Base-by-base conservation (phyloP, 176 grass and related monocot genomes). In the Olyra latifolia region DNA sequence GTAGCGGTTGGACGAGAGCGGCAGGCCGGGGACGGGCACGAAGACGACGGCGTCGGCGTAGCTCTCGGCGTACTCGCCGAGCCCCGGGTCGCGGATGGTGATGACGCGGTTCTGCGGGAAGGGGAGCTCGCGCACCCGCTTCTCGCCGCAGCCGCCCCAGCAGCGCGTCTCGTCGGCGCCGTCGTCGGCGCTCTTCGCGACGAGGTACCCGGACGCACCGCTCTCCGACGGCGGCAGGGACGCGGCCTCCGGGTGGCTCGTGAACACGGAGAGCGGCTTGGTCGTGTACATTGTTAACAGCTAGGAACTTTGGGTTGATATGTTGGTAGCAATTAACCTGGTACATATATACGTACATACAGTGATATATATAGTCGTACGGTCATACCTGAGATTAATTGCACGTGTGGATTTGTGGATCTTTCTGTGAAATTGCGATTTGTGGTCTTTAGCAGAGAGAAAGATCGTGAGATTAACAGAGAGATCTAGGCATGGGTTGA, bases 1-100 rank as follows among this genome's bases (percentile, higher is more conserved):
- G 67, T 90, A 93, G 32, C 87, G 91, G 84, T 80, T 90, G 19
- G 78, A 69, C 4, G 88, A 62, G 22, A 83, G 78, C 20, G 64
- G 38, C 64, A 23, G 3, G 39, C 64, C 69, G 6, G 81, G 46
- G 39, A 90, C 88, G 8, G 88, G 88, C 66, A 90, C 56, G 67
- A 90, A 86, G 44, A 86, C 52, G 28, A 79, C 88, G 1, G 54
- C 80, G 10, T 62, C 57, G 8, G 7, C n/a, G 25, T 76, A 71
- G 39, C 15, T 8, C 5, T 25, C 22, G 8, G 30, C 11, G 5
- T 38, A 22, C 29, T 82, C 46, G 30, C 45, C 82, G 5, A 32
- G 42, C 3, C 3, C 43, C 41, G 76, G 62, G 69, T 80, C 74
- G 7, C 7, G 44, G 73, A 89, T 10, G 4, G 67, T 89, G 22